Evolutionary conservation across 371 early-diverging fungal genomes (phyloP), one percentile per base, ranked within the genome.

Genomic region (Mortierella sp.): DNA sequence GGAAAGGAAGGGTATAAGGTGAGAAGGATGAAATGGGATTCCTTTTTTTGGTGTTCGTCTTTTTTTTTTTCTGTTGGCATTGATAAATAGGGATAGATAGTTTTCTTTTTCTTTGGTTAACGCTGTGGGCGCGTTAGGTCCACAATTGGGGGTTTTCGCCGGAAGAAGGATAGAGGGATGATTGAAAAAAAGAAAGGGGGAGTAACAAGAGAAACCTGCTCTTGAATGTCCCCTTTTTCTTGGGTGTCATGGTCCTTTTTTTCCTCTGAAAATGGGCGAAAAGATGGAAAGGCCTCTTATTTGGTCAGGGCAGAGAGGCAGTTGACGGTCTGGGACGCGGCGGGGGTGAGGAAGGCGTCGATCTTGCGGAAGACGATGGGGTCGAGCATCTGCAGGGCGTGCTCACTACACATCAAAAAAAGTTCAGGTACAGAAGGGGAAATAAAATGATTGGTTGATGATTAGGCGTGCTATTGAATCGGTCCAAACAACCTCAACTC

Each of bases 351-450:
- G 77, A 81, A 85, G 24, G 79, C 76, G 59, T 81, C 24, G 69
- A 79, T 14, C 50, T 55, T 43, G 57, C 74, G 61, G 74, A 81
- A 85, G 74, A 85, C 86, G 34, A 85, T 85, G n/a, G 84, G 80
- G 40, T 83, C 84, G 6, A 61, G 13, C 84, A 83, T 83, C 55
- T 75, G 75, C 13, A 53, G 26, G 26, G 43, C 75, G 34, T 83
- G 84, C 14, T 83, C 84, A 21, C 64, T 53, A 16, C 1, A 46
- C 13, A 46, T 46, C 8, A 46, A 46, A 10, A 46, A 10, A 5
- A 46, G 28, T 31, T 59, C 26, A 26, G n/a, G 14, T 16, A 28
- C 43, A 40, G 43, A 59, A 59, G n/a, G n/a, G 8, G 6, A 24
- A 3, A 55, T 8, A 26, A 59, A 31, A 4, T 13, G 26, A 26